These are phyloP conservation scores for Citrus trifoliata DNA, from an alignment of 345 rosid genomes.

Conservation along the genomic window DNA sequence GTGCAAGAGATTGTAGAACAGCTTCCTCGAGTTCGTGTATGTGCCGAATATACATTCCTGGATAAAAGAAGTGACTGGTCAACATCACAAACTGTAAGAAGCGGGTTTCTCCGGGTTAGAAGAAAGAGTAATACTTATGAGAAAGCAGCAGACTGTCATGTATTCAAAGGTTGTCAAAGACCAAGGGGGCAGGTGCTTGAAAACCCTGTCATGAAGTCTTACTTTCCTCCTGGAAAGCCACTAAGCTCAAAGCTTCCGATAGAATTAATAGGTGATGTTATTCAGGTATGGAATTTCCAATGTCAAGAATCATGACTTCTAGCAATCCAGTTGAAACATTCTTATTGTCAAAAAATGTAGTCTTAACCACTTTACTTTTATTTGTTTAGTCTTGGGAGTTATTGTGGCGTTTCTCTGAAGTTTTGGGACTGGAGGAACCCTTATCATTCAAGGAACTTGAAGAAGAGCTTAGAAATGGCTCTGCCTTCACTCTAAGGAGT, in stretches of 20 bases:
- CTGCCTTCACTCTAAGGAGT: constrained; percentile 8
- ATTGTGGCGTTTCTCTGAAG: constrained; percentile 36
- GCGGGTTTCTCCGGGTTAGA: constrained; percentile 27
- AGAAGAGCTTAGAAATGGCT: constrained; percentile 24
- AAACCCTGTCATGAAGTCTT: constrained; percentile 8
- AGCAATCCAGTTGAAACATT: not conserved
- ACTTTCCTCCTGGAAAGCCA: constrained; percentile 24
- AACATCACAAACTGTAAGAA: constrained; percentile 20
- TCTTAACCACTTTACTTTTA: constrained; percentile 4
- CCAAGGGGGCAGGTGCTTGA: constrained; percentile 5
- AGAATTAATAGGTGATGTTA: constrained; percentile 30
- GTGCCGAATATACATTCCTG: constrained; percentile 24
- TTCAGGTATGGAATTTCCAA: constrained; percentile 32
- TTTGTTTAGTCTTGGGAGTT: constrained; percentile 37
- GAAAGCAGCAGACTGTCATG: constrained; percentile 13
- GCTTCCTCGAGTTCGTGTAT: constrained; percentile 26
- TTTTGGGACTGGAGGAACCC: constrained; percentile 29
- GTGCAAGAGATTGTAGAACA: constrained; percentile 39
- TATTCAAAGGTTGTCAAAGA: constrained; percentile 1
- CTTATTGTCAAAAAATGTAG: not conserved
- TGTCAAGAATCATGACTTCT: not conserved
- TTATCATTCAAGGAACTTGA: constrained; percentile 30
- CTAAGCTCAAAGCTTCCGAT: constrained; percentile 30
- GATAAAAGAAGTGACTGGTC: constrained; percentile 18
- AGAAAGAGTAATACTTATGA: constrained; percentile 19